These are phyloP conservation scores for Panicum hallii DNA, from an alignment of 202 grass and related monocot species.

Conservation along the genomic window DNA sequence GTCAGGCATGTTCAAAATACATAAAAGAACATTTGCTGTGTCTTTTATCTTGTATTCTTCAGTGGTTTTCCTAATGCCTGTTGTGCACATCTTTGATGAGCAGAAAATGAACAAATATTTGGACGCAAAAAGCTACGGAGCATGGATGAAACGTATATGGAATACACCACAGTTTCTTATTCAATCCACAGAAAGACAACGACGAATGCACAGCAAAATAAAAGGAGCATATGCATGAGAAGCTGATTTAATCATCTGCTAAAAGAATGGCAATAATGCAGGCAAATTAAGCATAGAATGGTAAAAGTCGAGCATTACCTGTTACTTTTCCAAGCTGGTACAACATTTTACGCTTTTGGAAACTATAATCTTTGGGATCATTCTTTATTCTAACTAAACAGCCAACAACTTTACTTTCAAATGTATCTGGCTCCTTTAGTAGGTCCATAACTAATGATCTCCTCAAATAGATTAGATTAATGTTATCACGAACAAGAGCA, in stretches of 20 bases:
- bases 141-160: conserved; percentile 2
- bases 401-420: conserved; percentile 80
- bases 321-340: conserved; percentile 78
- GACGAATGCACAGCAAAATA: conserved; percentile 8
- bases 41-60: conserved; percentile 72
- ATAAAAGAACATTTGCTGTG: conserved; percentile 55
- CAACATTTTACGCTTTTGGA: conserved; percentile 42
- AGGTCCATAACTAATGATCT: conserved; percentile 72
- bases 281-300: conserved; percentile 20
- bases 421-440: conserved; percentile 71
- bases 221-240: neutral
- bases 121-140: conserved; percentile 1
- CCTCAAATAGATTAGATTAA: conserved; percentile 80
- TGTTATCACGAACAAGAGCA: conserved; percentile 68
- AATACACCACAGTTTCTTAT: conserved; percentile 19
- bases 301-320: conserved; percentile 53
- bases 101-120: conserved; percentile 24
- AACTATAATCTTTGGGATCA: conserved; percentile 60
- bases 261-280: neutral
- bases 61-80: conserved; percentile 67
- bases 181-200: neutral
- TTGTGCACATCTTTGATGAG: conserved; percentile 39
- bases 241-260: conserved; percentile 7
- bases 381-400: conserved; percentile 89
- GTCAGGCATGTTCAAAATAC: conserved; percentile 65